Evolutionary conservation across 371 early-diverging fungal genomes (phyloP).

Genomic region (Mucor lusitanicus): DNA sequence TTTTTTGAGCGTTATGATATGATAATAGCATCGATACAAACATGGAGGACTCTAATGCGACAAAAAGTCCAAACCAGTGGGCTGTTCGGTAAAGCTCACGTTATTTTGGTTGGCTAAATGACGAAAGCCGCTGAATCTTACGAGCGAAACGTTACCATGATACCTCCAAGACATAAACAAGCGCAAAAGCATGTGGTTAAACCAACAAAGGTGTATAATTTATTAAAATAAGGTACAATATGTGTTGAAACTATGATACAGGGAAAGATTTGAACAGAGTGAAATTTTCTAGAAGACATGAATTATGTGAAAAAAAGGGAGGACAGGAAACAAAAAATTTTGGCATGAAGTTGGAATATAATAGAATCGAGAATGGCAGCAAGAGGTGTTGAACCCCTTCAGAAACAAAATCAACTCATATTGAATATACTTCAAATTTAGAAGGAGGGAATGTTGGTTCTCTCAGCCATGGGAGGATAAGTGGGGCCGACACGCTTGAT

Average conservation of each 20-base stretch:
- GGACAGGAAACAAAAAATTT: background rate
- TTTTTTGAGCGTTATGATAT: too few species aligned
- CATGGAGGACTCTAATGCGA: too few species aligned
- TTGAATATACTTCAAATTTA: slow-evolving; percentile 20
- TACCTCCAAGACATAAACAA: too few species aligned
- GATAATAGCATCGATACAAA: too few species aligned
- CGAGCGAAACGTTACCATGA: too few species aligned
- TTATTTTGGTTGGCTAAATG: too few species aligned
- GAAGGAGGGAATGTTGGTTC: slow-evolving; percentile 47
- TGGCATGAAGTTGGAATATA: background rate
- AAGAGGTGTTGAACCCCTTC: background rate
- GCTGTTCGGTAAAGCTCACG: too few species aligned
- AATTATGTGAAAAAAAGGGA: background rate
- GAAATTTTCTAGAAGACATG: background rate
- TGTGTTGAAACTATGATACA: slow-evolving; percentile 6
- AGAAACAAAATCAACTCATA: background rate
- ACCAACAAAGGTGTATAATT: too few species aligned
- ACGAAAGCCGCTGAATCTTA: too few species aligned
- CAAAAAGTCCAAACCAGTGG: too few species aligned
- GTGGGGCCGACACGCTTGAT: slow-evolving; percentile 90
- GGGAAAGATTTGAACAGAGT: background rate
- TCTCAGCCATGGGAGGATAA: slow-evolving; percentile 62
- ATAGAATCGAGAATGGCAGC: background rate
- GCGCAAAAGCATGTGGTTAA: too few species aligned
- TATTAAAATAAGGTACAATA: background rate